Base-by-base conservation (phyloP, 2,329 filamentous ascomycete species). In the Pseudogymnoascus sp. region DNA sequence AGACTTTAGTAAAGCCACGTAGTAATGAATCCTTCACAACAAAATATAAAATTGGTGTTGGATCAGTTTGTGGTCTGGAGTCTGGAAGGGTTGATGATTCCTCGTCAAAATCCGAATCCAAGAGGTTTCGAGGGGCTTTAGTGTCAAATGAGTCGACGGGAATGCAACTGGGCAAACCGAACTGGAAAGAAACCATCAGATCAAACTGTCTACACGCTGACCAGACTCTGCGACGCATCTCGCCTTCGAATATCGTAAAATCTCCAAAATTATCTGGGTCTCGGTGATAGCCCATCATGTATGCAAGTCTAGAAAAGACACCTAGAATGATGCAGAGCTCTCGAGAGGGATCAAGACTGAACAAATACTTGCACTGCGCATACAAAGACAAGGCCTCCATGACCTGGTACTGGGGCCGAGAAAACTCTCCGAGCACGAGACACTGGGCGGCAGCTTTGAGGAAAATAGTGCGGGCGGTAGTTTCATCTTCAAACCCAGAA, bases 11-110 rank as follows among this genome's bases (percentile, higher is more conserved):
- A 48, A 72, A 72, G 18, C 63, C 64, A 31, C 39, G 60, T 63
- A 72, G 67, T 31, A 70, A 66, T n/a, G 66, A 65, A 18, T 70
- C 64, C 61, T 73, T 74, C 48, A 70, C 69, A 31, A 73, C 68
- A 60, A 73, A 72, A 63, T 69, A 73, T 7, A 72, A 63, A 8
- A 72, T n/a, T 31, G 39, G 63, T 7, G 67, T 70, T 3, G 63
- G 37, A 36, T 72, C 69, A 35, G 62, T 66, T 29, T 68, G 65
- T 1, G 70, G 59, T 42, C 69, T 61, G 18, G 68, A 65, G 4
- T 61, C 15, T 4, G 70, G 70, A 9, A 72, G 33, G 0, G 52
- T 58, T 36, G 58, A 29, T 5, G 66, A 69, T 35, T 69, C 62
- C 31, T 66, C 67, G 59, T 71, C 65, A 29, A 72, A 71, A 52